Percentiles rank a stretch among this genome's conserved stretches.
phyloP scores from a whole-genome alignment of 2,329 filamentous ascomycete species.

The Monilinia fructicola region DNA sequence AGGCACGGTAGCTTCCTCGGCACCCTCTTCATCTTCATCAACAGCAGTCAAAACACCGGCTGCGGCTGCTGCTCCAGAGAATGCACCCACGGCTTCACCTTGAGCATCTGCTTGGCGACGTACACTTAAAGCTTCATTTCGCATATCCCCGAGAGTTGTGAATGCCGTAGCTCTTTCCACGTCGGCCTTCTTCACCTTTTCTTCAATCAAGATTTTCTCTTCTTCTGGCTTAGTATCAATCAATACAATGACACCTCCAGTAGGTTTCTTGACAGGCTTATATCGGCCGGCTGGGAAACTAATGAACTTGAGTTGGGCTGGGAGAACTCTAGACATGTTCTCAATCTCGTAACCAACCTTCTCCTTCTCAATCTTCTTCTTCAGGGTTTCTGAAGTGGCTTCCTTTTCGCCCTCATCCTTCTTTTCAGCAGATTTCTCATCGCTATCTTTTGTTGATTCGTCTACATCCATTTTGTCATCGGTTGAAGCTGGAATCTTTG shows the following conservation, averaged over 20 bases:
- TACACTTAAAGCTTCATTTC: constrained; percentile 42
- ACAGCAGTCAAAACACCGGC: constrained; percentile 82
- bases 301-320: constrained; percentile 90
- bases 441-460: constrained; percentile 49
- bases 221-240: constrained; percentile 79
- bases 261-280: constrained; percentile 91
- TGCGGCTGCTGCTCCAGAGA: constrained; percentile 63
- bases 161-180: constrained; percentile 58
- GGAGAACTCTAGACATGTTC: constrained; percentile 95
- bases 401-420: constrained; percentile 65
- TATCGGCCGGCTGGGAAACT: constrained; percentile 89
- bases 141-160: constrained; percentile 37
- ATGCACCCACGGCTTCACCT: constrained; percentile 32
- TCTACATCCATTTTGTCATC: constrained; percentile 89
- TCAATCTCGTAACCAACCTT: constrained; percentile 94
- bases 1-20: constrained; percentile 69
- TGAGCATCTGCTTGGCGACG: constrained; percentile 44
- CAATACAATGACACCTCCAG: constrained; percentile 89
- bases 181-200: constrained; percentile 83
- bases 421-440: constrained; percentile 55
- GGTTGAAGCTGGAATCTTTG: constrained; percentile 55
- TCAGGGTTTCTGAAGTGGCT: constrained; percentile 56
- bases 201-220: constrained; percentile 77
- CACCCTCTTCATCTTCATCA: constrained; percentile 77
- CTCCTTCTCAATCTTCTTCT: constrained; percentile 93